A percentile compares a stretch with the other conserved stretches of the same genome.
Conservation (phyloP, 306 rosid genomes). For the Lathyrus sativus region DNA sequence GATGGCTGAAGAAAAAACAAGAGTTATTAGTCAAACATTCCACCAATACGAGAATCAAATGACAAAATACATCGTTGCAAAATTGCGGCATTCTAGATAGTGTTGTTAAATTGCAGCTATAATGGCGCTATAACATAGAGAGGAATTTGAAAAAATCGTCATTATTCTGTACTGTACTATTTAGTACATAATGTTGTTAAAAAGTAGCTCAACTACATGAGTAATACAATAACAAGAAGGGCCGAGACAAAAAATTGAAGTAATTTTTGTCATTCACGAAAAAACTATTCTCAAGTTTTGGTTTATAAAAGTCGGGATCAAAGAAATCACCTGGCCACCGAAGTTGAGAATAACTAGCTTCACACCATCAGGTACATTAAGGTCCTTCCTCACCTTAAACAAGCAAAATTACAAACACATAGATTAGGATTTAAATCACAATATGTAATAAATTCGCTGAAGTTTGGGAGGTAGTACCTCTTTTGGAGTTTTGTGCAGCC, state of each 20-base stretch:
- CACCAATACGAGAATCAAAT: not conserved
- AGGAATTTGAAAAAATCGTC: not conserved
- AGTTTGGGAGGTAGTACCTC: slow-evolving; percentile 62
- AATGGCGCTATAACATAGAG: not conserved
- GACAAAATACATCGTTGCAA: slow-evolving; percentile 10
- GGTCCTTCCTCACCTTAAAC: slow-evolving; percentile 85
- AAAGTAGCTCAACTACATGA: not conserved
- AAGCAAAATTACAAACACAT: slow-evolving; percentile 26
- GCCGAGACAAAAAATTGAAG: slow-evolving; percentile 7
- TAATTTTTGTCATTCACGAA: slow-evolving; percentile 10
- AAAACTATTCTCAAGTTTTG: slow-evolving; percentile 11
- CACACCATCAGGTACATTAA: slow-evolving; percentile 63
- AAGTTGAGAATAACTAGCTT: slow-evolving; percentile 90
- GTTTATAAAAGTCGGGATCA: slow-evolving; percentile 17
- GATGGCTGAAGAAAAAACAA: slow-evolving; percentile 73
- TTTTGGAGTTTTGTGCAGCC: slow-evolving; percentile 77
- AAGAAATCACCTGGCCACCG: slow-evolving; percentile 84
- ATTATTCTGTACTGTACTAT: not conserved
- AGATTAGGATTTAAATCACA: slow-evolving; percentile 30
- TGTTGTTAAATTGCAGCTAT: not conserved
- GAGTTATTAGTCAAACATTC: slow-evolving; percentile 21
- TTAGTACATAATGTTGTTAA: not conserved
- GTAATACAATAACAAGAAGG: slow-evolving; percentile 8
- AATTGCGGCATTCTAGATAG: slow-evolving; percentile 12
- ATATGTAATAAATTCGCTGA: slow-evolving; percentile 29